These are phyloP conservation scores for Prillingera fragicola DNA, from an alignment of 1,284 basidiomycete genomes.

Conservation along the genomic window DNA sequence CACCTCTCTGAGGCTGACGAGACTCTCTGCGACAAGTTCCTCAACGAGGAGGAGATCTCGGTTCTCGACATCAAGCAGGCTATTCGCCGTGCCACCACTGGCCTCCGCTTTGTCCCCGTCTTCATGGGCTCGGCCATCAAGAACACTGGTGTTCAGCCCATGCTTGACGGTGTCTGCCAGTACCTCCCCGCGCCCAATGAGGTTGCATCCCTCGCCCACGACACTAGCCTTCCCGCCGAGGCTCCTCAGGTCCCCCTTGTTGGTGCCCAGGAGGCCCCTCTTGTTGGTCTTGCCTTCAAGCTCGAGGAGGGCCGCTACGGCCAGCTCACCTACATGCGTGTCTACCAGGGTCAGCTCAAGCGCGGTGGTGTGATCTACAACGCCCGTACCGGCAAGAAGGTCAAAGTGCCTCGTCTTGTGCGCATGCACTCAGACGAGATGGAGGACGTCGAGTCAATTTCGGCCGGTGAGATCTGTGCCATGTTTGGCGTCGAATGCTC, in stretches of 20 bases:
- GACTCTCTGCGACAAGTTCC: slow-evolving; percentile 81
- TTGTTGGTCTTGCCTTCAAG: slow-evolving; percentile 97
- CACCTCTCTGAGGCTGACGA: slow-evolving; percentile 96
- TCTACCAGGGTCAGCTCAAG: slow-evolving; percentile 91
- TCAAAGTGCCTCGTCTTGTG: slow-evolving; percentile 96
- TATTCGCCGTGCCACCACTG: slow-evolving; percentile 81
- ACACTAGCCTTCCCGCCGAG: slow-evolving; percentile 63
- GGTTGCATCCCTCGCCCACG: slow-evolving; percentile 72
- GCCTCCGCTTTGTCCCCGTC: slow-evolving; percentile 89
- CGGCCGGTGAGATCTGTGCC: slow-evolving; percentile 98
- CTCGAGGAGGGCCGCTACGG: slow-evolving; percentile 96
- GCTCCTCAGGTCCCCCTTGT: slow-evolving; percentile 68
- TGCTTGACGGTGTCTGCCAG: slow-evolving; percentile 91
- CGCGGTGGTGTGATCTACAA: slow-evolving; percentile 84
- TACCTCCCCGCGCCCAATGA: slow-evolving; percentile 91
- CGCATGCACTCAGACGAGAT: slow-evolving; percentile 99
- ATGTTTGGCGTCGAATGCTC: slow-evolving; percentile 99
- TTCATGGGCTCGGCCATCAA: slow-evolving; percentile 95
- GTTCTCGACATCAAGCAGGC: slow-evolving; percentile 71
- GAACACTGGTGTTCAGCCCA: slow-evolving; percentile 91
- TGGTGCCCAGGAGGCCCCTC: slow-evolving; percentile 75
- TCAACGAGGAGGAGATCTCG: slow-evolving; percentile 75
- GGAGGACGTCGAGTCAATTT: slow-evolving; percentile 95
- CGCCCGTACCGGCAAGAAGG: slow-evolving; percentile 90
- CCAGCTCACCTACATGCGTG: slow-evolving; percentile 98